Base-by-base conservation (phyloP, 495 filamentous ascomycete species). In the Aspergillus campestris region DNA sequence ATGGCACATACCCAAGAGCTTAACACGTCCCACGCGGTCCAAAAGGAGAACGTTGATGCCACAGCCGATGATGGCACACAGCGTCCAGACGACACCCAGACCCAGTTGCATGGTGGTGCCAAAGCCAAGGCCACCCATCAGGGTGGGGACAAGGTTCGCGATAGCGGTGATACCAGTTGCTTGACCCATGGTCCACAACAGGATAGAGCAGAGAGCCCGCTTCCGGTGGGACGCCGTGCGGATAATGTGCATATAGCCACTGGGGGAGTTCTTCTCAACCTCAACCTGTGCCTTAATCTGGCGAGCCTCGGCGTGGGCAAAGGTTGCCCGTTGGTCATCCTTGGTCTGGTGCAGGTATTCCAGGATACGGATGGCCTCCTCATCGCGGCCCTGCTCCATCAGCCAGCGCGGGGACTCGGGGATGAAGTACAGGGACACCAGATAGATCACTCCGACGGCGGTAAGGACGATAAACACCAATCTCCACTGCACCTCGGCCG, bases 351-450 rank as follows among this genome's bases (percentile, higher is more conserved):
- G 54, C 36, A 77, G 59, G 57, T 69, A 70, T 13, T 47, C 42
- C 32, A 80, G 64, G 0, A 73, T 53, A 45, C 57, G 62, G 38
- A 56, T 54, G 8, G 74, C 79, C 36, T 73, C 59, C 5, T 71
- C 74, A n/a, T 64, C 49, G 28, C 64, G 59, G 7, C 71, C 71
- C 39, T 65, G 58, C 40, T 66, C 62, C 34, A 77, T 61, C 32
- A 82, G 64, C 78, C 79, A 82, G 30, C 78, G 70, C 0, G 79
- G 78, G 10, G 72, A 74, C 49, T 81, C 77, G 11, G 78, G 75
- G 42, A 81, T 71, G 59, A 81, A 78, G 18, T 24, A 58, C 77
- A 67, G 1, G 80, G 44, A 9, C 32, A 12, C 32, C 32, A 34
- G 5, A 12, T 34, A 34, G 32, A 34, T 34, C 32, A 34, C 9